Evolutionary conservation across 768 basidiomycete genomes (phyloP).

Genomic region (Xerocomus brunneocitrinus): DNA sequence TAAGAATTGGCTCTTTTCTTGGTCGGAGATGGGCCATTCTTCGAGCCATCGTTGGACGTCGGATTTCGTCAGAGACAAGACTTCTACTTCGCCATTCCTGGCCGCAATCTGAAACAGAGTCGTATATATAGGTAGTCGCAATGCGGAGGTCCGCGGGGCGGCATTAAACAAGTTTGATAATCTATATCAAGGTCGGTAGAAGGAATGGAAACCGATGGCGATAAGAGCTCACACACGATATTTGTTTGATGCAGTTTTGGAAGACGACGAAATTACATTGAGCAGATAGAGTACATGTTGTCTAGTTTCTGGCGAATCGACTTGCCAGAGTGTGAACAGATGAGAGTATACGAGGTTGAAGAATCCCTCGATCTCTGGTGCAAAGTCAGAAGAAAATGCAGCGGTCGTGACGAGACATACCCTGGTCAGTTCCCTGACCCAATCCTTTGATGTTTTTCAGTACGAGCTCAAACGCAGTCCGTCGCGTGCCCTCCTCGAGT

Average conservation of each 20-base stretch:
- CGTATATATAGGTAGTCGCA: slow-evolving; percentile 60
- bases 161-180: slow-evolving; percentile 82
- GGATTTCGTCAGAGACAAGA: slow-evolving; percentile 52
- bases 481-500: slow-evolving; percentile 51
- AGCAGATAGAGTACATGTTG: slow-evolving; percentile 48
- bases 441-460: slow-evolving; percentile 59
- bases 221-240: slow-evolving; percentile 59
- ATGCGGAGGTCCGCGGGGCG: slow-evolving; percentile 57
- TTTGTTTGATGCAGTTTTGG: slow-evolving; percentile 54
- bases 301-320: slow-evolving; percentile 52
- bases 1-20: slow-evolving; percentile 63
- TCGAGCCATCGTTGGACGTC: slow-evolving; percentile 74
- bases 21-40: slow-evolving; percentile 65
- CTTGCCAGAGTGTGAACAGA: slow-evolving; percentile 55
- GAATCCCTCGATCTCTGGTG: slow-evolving; percentile 77
- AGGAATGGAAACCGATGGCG: background rate
- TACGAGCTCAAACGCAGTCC: slow-evolving; percentile 54
- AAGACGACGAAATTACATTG: slow-evolving; percentile 49
- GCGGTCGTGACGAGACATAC: slow-evolving; percentile 35
- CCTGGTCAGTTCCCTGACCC: slow-evolving; percentile 76
- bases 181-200: slow-evolving; percentile 35
- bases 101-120: slow-evolving; percentile 57
- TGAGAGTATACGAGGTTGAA: slow-evolving; percentile 81
- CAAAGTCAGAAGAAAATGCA: slow-evolving; percentile 3
- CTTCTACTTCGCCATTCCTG: slow-evolving; percentile 56